Evolutionary conservation across 2,329 filamentous ascomycete species (phyloP).

Genomic region (Cercospora janseana): DNA sequence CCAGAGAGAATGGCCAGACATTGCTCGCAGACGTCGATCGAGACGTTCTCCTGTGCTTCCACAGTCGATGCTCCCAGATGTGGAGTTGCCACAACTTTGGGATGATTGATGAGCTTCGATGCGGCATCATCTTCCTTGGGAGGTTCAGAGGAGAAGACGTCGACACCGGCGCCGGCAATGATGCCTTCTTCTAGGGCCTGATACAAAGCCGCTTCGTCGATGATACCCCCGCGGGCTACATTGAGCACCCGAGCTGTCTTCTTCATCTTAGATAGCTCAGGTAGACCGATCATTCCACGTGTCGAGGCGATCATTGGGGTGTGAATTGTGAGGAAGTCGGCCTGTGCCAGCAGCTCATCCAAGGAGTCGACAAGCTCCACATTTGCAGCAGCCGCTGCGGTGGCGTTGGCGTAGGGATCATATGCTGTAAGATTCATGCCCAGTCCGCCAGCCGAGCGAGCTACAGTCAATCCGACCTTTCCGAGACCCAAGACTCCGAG

Average conservation of each 20-base stretch:
- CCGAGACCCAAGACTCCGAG: constrained; percentile 12
- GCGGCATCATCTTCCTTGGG: constrained; percentile 60
- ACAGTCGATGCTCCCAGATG: constrained; percentile 77
- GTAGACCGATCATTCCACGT: constrained; percentile 66
- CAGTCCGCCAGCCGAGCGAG: constrained; percentile 72
- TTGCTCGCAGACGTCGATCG: constrained; percentile 78
- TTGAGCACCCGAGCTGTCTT: constrained; percentile 71
- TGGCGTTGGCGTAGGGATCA: constrained; percentile 73
- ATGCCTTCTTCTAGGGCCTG: constrained; percentile 67
- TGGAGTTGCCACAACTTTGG: constrained; percentile 72
- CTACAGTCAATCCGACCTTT: constrained; percentile 69
- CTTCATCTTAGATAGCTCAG: constrained; percentile 70
- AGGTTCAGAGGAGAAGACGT: constrained; percentile 77
- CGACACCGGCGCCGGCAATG: constrained; percentile 74
- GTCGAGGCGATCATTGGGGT: constrained; percentile 77
- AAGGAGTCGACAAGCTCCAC: constrained; percentile 47
- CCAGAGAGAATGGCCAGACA: constrained; percentile 71
- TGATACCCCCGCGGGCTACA: constrained; percentile 75
- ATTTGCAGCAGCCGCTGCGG: constrained; percentile 66
- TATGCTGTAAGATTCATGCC: constrained; percentile 73
- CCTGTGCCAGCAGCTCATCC: constrained; percentile 57
- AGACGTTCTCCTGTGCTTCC: constrained; percentile 82
- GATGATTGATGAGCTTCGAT: constrained; percentile 63
- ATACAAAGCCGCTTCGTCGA: constrained; percentile 72
- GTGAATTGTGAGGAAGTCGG: constrained; percentile 78